These are phyloP conservation scores for Saturnispora ahearnii DNA, from an alignment of 805 yeast species.

Conservation along the genomic window DNA sequence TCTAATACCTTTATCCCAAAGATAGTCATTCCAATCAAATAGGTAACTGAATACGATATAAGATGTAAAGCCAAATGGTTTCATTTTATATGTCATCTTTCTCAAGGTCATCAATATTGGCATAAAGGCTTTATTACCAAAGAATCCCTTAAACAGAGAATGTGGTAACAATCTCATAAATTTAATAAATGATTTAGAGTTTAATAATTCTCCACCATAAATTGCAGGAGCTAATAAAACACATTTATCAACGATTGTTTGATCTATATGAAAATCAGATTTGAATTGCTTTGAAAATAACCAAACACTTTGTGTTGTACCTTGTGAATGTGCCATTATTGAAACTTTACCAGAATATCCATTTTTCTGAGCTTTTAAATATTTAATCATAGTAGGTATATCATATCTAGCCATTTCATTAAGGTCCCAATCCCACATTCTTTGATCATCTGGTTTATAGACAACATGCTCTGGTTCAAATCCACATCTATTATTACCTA, in stretches of 20 bases:
- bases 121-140: conserved; percentile 73
- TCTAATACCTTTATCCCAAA: conserved; percentile 64
- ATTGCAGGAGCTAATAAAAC: conserved; percentile 86
- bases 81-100: conserved; percentile 35
- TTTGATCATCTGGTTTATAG: conserved; percentile 33
- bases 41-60: conserved; percentile 80
- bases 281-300: conserved; percentile 49
- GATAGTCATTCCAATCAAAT: conserved; percentile 76
- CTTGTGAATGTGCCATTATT: conserved; percentile 83
- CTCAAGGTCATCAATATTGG: conserved; percentile 64
- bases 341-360: conserved; percentile 35
- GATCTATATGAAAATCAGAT: conserved; percentile 14
- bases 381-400: conserved; percentile 61
- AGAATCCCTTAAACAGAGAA: conserved; percentile 38
- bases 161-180: conserved; percentile 49
- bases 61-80: conserved; percentile 54
- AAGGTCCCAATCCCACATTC: conserved; percentile 93
- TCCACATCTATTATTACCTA: conserved; percentile 87
- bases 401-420: conserved; percentile 75
- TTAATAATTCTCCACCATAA: conserved; percentile 71
- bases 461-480: conserved; percentile 59
- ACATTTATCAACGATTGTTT: conserved; percentile 50
- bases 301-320: conserved; percentile 78
- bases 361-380: conserved; percentile 36
- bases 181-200: conserved; percentile 50